These are phyloP conservation scores for Fomitopsis serialis DNA, from an alignment of 768 basidiomycete species.

Conservation along the genomic window DNA sequence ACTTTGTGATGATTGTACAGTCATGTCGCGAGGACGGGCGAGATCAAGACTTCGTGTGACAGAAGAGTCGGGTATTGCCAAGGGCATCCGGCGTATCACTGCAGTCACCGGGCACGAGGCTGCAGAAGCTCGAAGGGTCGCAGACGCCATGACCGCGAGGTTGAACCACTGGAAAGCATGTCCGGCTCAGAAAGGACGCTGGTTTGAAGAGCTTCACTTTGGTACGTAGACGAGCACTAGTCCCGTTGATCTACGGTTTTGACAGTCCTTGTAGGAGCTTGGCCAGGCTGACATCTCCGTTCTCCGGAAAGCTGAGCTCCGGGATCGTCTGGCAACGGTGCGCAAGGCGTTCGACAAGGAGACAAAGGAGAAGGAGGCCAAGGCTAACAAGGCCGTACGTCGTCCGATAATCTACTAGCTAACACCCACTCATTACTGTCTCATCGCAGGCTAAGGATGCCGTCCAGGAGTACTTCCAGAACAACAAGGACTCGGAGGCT, in stretches of 20 bases:
- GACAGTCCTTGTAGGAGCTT: constrained; percentile 59
- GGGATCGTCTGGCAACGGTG: constrained; percentile 62
- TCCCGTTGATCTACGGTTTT: neutral
- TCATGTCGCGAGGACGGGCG: constrained; percentile 93
- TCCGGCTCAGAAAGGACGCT: constrained; percentile 76
- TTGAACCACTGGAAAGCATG: constrained; percentile 58
- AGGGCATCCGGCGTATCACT: constrained; percentile 92
- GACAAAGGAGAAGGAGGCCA: constrained; percentile 74
- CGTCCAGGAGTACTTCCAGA: constrained; percentile 69
- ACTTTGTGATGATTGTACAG: constrained; percentile 29
- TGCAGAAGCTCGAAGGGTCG: constrained; percentile 67
- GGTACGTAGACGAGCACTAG: constrained; percentile 36
- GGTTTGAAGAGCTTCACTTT: constrained; percentile 76
- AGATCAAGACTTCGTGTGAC: constrained; percentile 95
- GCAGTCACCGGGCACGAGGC: constrained; percentile 96
- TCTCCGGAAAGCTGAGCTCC: constrained; percentile 73
- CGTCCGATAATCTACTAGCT: neutral
- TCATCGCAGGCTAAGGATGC: constrained; percentile 58
- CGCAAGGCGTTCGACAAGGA: constrained; percentile 85
- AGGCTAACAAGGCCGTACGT: constrained; percentile 68
- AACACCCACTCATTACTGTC: constrained; percentile 1
- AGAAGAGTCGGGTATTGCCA: constrained; percentile 96
- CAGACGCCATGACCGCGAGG: constrained; percentile 53
- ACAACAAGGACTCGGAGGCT: constrained; percentile 61
- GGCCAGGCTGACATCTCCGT: constrained; percentile 87